A percentile compares a stretch with the other conserved stretches of the same genome.
Conservation (phyloP, 257 asterid species). For the Solanum rostratum region DNA sequence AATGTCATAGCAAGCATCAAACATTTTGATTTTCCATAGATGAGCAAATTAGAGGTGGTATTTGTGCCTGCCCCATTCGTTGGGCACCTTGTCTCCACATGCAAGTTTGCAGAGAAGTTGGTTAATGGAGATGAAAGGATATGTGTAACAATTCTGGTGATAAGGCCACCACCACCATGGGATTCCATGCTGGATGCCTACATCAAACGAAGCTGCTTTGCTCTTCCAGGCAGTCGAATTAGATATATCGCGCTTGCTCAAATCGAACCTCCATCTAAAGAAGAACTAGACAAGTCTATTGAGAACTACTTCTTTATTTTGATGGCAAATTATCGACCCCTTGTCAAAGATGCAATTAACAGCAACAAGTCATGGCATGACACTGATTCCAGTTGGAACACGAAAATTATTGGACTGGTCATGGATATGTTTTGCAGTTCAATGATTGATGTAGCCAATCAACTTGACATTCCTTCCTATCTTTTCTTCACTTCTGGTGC, state of each 20-base stretch:
- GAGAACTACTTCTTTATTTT: background rate
- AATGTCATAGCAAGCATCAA: background rate
- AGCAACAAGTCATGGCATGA: background rate
- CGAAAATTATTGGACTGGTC: no score
- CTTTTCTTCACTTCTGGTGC: no score
- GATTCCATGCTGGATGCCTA: background rate
- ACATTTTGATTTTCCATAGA: background rate
- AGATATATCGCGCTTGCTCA: background rate
- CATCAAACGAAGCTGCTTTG: background rate
- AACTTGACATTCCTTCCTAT: no score
- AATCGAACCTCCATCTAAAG: background rate
- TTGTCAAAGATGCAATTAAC: background rate
- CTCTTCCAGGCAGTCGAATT: background rate
- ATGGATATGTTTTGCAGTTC: no score
- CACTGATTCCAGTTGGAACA: no score
- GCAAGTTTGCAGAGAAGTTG: background rate
- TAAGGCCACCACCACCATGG: background rate
- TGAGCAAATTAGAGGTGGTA: background rate
- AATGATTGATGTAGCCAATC: no score
- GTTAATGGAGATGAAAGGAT: background rate
- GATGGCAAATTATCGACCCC: background rate
- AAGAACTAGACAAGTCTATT: background rate
- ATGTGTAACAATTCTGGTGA: slow-evolving; percentile 3
- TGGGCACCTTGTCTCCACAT: background rate
- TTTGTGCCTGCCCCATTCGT: slow-evolving; percentile 3